These are phyloP conservation scores for Tulasnella sp. DNA, from an alignment of 768 basidiomycete species.

Conservation along the genomic window DNA sequence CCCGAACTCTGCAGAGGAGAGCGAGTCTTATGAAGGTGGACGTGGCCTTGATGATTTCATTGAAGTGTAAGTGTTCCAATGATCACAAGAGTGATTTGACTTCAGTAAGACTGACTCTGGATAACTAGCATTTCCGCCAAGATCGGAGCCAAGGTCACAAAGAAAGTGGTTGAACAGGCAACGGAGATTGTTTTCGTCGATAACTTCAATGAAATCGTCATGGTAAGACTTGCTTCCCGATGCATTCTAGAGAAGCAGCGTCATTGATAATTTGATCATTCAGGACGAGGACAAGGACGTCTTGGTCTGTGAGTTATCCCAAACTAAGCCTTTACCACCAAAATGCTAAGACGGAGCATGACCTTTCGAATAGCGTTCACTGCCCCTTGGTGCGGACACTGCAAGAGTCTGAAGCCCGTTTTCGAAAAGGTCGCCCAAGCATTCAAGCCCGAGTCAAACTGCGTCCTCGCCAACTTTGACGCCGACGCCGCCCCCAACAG, in stretches of 20 bases:
- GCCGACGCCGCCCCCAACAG: conserved; percentile 77
- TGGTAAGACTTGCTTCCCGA: conserved; percentile 34
- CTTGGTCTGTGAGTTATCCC: conserved; percentile 53
- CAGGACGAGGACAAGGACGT: conserved; percentile 69
- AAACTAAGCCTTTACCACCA: conserved; percentile 38
- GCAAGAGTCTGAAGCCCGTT: conserved; percentile 79
- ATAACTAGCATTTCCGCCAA: conserved; percentile 54
- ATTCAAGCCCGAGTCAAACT: conserved; percentile 69
- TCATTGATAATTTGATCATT: background rate
- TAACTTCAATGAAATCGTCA: conserved; percentile 66
- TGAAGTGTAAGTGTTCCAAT: conserved; percentile 48
- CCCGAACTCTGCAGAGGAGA: conserved; percentile 42
- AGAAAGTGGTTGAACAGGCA: conserved; percentile 42
- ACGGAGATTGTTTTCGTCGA: conserved; percentile 43
- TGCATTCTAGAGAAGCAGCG: background rate
- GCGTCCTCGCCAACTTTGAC: conserved; percentile 83
- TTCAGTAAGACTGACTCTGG: background rate
- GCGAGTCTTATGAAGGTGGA: conserved; percentile 60
- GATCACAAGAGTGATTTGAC: background rate
- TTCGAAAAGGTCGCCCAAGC: conserved; percentile 79
- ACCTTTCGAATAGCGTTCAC: conserved; percentile 28
- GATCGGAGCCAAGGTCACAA: conserved; percentile 71
- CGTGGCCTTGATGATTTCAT: conserved; percentile 72
- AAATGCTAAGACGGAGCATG: background rate
- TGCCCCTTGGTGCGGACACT: conserved; percentile 61